phyloP scores from a whole-genome alignment of 768 basidiomycete genomes.

The Gloeostereum incarnatum region DNA sequence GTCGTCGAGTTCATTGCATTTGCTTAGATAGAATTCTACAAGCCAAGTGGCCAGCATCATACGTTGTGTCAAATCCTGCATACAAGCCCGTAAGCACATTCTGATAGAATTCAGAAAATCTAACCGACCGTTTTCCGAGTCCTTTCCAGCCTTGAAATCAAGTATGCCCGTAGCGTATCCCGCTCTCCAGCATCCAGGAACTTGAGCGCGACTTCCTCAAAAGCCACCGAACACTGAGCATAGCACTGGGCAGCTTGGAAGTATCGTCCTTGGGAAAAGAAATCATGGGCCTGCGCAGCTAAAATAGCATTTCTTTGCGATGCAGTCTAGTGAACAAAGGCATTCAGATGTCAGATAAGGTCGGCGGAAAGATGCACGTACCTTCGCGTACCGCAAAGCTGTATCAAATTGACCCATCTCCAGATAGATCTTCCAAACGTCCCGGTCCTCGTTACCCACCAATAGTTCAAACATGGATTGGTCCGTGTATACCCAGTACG shows the following conservation, averaged over 20 bases:
- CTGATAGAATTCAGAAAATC: background rate
- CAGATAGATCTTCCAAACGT: slow-evolving; percentile 91
- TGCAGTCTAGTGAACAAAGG: slow-evolving; percentile 49
- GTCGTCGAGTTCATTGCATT: slow-evolving; percentile 94
- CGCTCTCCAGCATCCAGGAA: slow-evolving; percentile 87
- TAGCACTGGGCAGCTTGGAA: slow-evolving; percentile 91
- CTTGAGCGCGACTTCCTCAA: slow-evolving; percentile 87
- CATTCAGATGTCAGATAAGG: slow-evolving; percentile 2
- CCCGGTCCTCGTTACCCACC: slow-evolving; percentile 80
- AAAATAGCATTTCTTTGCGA: slow-evolving; percentile 80
- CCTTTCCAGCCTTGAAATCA: slow-evolving; percentile 80
- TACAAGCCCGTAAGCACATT: background rate
- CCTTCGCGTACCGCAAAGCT: slow-evolving; percentile 79
- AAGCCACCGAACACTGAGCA: slow-evolving; percentile 77
- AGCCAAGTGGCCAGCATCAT: slow-evolving; percentile 99
- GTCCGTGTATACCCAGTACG: slow-evolving; percentile 92
- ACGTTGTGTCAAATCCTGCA: slow-evolving; percentile 82
- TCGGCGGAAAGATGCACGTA: slow-evolving; percentile 18
- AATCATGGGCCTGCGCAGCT: slow-evolving; percentile 72
- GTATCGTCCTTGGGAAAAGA: slow-evolving; percentile 72
- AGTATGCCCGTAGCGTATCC: slow-evolving; percentile 84
- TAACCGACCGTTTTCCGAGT: slow-evolving; percentile 68
- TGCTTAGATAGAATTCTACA: slow-evolving; percentile 93
- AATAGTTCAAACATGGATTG: slow-evolving; percentile 84
- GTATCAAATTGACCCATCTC: slow-evolving; percentile 69